Evolutionary conservation across 2,329 filamentous ascomycete species (phyloP), one percentile per base, ranked within the genome.

Genomic region (Myriangium duriaei): DNA sequence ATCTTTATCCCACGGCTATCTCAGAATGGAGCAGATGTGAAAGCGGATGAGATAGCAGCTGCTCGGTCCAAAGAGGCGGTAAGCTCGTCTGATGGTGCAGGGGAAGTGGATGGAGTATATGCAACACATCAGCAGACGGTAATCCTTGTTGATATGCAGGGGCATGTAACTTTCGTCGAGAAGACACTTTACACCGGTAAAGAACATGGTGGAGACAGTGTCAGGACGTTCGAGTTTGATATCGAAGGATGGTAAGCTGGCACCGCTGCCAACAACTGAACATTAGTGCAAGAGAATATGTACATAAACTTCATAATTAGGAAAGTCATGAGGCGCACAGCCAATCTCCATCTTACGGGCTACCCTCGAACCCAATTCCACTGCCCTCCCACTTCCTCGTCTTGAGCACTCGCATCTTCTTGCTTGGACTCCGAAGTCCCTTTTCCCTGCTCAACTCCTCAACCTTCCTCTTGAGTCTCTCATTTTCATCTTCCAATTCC

Each of bases 111-210:
- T 40, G 71, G 69, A 1, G 56, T 67, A 5, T 80, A 80, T 50
- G 76, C 75, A 1, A 80, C 76, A 2, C 72, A 76, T 51, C 75
- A 74, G 54, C 74, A 79, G 51, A 75, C 71, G 1, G 58, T 79
- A 5, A 59, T 79, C 2, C 54, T 80, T 11, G 72, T 76, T 13
- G 61, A 68, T 47, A 56, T 58, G 18, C 49, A 66, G n/a, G 72
- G 72, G 2, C 63, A 64, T 37, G 65, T 76, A 24, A 70, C 65
- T n/a, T 79, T 72, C 48, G 62, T 77, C 21, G 76, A 80, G 53
- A 61, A 74, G 40, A 77, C 74, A 12, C 51, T 79, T 13, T 76
- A 67, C 49, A 71, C 76, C 48, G 56, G 63, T 10, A 52, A 69
- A 32, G 71, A 73, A 9, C 56, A 61, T 2, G 50, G 55, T 13